Conservation (phyloP, 495 filamentous ascomycete genomes). For the Sordaria brevicollis region DNA sequence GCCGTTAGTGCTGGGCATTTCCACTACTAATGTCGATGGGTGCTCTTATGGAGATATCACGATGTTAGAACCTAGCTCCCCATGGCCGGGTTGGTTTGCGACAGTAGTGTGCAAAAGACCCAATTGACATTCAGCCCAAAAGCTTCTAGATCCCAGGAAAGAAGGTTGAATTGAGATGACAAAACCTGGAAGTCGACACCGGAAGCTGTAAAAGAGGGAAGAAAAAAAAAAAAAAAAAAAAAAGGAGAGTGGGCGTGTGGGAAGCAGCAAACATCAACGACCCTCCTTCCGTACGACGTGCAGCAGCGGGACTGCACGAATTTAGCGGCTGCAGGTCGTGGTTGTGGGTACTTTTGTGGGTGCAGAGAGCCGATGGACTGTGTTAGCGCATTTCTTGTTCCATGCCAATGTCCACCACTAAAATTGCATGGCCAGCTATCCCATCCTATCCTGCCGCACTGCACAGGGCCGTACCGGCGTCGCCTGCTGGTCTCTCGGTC, state of each 20-base stretch:
- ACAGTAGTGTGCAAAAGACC: not conserved
- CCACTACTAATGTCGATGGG: not conserved
- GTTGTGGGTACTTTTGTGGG: constrained; percentile 6
- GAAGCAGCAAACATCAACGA: constrained; percentile 1
- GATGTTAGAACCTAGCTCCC: not conserved
- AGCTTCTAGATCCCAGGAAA: not conserved
- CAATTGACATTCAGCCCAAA: not conserved
- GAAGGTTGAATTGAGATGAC: not conserved
- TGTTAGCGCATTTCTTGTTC: constrained; percentile 10
- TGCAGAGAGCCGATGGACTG: constrained; percentile 7
- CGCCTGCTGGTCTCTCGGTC: constrained; percentile 5
- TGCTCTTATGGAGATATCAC: not conserved
- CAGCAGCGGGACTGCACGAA: constrained; percentile 16
- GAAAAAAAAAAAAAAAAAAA: not conserved
- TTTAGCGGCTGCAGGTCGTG: constrained; percentile 5
- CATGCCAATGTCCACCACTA: not conserved
- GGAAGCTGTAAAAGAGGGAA: not conserved
- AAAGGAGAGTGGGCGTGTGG: not conserved
- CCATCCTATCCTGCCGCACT: constrained; percentile 1
- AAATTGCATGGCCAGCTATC: constrained; percentile 6
- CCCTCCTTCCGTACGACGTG: constrained; percentile 1
- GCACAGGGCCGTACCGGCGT: not conserved
- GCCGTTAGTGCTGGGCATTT: not conserved
- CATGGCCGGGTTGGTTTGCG: not conserved
- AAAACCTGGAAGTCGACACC: not conserved